Conservation (phyloP, 192 early-diverging fungal genomes). For the Linnemannia hyalina region DNA sequence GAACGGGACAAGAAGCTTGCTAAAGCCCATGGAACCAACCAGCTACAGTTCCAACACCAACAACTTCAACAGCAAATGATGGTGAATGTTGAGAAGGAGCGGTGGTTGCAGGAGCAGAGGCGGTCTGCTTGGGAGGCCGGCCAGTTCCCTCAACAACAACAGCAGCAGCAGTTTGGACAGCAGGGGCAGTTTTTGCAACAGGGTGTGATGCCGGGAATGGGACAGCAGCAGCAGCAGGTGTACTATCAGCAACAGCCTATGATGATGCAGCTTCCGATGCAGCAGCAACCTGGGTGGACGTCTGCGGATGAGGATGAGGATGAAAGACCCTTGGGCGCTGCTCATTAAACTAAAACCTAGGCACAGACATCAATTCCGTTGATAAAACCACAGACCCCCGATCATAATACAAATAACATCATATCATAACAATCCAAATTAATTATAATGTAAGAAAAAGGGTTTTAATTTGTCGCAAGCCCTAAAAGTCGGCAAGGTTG, state of each 20-base stretch:
- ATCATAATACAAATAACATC: neutral
- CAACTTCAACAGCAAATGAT: slow-evolving; percentile 40
- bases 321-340: slow-evolving; percentile 9
- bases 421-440: neutral
- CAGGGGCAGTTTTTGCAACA: slow-evolving; percentile 10
- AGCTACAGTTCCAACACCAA: slow-evolving; percentile 44
- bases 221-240: neutral
- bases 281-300: slow-evolving; percentile 11
- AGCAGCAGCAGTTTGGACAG: neutral
- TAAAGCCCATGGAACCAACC: slow-evolving; percentile 48
- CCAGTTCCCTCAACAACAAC: slow-evolving; percentile 1
- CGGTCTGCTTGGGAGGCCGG: slow-evolving; percentile 32
- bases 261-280: neutral
- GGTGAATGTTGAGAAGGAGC: slow-evolving; percentile 38
- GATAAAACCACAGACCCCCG: neutral
- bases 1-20: slow-evolving; percentile 54
- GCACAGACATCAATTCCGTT: neutral
- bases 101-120: slow-evolving; percentile 50
- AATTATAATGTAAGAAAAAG: too few species aligned
- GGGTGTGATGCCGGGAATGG: neutral
- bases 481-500: slow-evolving; percentile 29
- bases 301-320: slow-evolving; percentile 32
- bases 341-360: too few species aligned
- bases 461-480: neutral
- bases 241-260: slow-evolving; percentile 8